These are phyloP conservation scores for Passiflora organensis DNA, from an alignment of 345 rosid species.

Conservation along the genomic window DNA sequence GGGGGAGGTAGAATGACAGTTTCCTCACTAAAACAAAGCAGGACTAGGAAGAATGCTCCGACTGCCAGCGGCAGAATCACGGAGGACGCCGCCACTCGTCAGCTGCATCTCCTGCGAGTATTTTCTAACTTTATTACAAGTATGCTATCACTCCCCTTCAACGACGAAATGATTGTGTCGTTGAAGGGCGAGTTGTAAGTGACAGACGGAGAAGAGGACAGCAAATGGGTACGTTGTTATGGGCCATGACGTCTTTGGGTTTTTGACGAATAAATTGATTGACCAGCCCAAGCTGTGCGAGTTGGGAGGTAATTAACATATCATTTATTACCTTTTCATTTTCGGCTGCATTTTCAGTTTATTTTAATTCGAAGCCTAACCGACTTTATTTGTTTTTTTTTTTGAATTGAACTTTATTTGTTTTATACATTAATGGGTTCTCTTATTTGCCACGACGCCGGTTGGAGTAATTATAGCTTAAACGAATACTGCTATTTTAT, in stretches of 20 bases:
- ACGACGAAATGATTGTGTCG: neutral
- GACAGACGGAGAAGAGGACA: conserved; percentile 69
- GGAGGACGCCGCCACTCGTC: conserved; percentile 62
- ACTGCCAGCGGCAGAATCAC: conserved; percentile 63
- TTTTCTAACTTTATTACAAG: no score
- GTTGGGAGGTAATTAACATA: conserved; percentile 50
- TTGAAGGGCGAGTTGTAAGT: conserved; percentile 62
- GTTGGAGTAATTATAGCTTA: no score
- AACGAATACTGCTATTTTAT: no score
- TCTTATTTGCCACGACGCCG: no score
- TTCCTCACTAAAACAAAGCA: conserved; percentile 55
- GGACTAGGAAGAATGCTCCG: conserved; percentile 70
- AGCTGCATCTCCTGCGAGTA: conserved; percentile 70
- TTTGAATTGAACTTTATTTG: no score
- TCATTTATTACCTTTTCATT: neutral
- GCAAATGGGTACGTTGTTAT: conserved; percentile 70
- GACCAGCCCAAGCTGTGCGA: conserved; percentile 59
- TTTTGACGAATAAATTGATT: conserved; percentile 67
- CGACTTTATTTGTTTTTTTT: neutral
- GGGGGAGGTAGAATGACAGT: conserved; percentile 56
- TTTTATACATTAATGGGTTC: no score
- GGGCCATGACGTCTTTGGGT: conserved; percentile 80
- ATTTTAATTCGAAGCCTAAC: conserved; percentile 7
- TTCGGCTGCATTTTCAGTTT: neutral
- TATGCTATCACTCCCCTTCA: no score